These are phyloP conservation scores for Warburgia ugandensis DNA, from an alignment of 164 flowering plant genomes.

Conservation along the genomic window DNA sequence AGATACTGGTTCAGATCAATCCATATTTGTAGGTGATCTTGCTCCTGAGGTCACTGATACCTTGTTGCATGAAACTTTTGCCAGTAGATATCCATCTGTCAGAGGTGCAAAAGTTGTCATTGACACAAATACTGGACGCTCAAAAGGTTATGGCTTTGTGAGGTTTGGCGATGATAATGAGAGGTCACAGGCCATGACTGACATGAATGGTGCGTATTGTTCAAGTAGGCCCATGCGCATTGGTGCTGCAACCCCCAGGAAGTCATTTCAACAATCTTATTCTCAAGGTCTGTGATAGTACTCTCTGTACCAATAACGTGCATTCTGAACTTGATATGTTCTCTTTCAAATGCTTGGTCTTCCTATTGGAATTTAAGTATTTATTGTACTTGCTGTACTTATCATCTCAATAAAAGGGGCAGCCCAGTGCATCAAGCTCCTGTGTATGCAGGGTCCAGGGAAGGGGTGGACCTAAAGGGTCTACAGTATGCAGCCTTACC, in stretches of 20 bases:
- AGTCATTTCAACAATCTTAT: conserved; percentile 55
- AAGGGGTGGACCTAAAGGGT: too few relatives aligned
- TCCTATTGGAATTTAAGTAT: too few relatives aligned
- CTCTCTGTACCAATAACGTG: too few relatives aligned
- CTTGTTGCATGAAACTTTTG: conserved; percentile 79
- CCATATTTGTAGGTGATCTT: conserved; percentile 94
- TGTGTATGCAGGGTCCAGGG: too few relatives aligned
- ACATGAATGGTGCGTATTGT: conserved; percentile 89
- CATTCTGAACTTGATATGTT: too few relatives aligned
- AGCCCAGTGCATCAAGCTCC: too few relatives aligned
- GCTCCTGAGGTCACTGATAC: conserved; percentile 92
- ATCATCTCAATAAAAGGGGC: too few relatives aligned
- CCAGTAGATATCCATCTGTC: conserved; percentile 74
- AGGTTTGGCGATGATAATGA: conserved; percentile 94
- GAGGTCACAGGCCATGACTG: conserved; percentile 73
- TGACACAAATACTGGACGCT: conserved; percentile 91
- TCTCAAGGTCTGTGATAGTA: too few relatives aligned
- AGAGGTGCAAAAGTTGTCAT: conserved; percentile 94
- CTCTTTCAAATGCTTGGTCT: too few relatives aligned
- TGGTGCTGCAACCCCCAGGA: conserved; percentile 90
- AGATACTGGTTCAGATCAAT: conserved; percentile 78
- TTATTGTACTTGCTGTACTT: too few relatives aligned
- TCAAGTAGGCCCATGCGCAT: conserved; percentile 95
- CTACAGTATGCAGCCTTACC: too few relatives aligned
- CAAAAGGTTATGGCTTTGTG: conserved; percentile 96